phyloP scores from a whole-genome alignment of 768 basidiomycete genomes.

The Lentinula detonsa region DNA sequence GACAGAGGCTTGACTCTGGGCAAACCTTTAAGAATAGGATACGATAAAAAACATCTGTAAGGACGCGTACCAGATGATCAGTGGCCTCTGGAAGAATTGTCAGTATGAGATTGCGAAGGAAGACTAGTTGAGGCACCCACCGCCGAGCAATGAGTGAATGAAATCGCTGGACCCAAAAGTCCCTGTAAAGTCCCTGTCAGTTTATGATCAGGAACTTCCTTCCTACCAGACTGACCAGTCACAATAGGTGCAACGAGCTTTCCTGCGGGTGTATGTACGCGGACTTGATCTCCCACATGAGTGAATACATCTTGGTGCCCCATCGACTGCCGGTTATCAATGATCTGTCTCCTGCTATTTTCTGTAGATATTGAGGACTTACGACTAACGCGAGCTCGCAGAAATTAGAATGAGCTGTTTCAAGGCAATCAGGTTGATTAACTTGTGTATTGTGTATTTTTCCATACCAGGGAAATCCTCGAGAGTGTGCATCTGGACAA shows the following conservation, averaged over 20 bases:
- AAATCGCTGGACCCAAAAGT: constrained; percentile 80
- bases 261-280: constrained; percentile 70
- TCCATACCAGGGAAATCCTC: constrained; percentile 62
- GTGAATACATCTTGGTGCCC: constrained; percentile 76
- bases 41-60: not conserved
- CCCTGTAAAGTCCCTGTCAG: constrained; percentile 26
- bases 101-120: not conserved
- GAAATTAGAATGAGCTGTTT: constrained; percentile 76
- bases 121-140: constrained; percentile 30
- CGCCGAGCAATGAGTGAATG: constrained; percentile 66
- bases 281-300: constrained; percentile 80
- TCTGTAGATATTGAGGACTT: not conserved
- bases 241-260: constrained; percentile 75
- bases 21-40: not conserved
- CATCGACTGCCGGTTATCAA: constrained; percentile 27
- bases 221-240: constrained; percentile 44
- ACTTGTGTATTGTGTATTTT: not conserved
- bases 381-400: constrained; percentile 75
- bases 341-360: not conserved
- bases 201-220: not conserved
- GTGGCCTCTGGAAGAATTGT: constrained; percentile 40
- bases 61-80: constrained; percentile 48
- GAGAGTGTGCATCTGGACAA: constrained; percentile 60
- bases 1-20: constrained; percentile 63
- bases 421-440: not conserved